Base-by-base conservation (phyloP, 176 grass and related monocot genomes). In the Juncus inflexus region DNA sequence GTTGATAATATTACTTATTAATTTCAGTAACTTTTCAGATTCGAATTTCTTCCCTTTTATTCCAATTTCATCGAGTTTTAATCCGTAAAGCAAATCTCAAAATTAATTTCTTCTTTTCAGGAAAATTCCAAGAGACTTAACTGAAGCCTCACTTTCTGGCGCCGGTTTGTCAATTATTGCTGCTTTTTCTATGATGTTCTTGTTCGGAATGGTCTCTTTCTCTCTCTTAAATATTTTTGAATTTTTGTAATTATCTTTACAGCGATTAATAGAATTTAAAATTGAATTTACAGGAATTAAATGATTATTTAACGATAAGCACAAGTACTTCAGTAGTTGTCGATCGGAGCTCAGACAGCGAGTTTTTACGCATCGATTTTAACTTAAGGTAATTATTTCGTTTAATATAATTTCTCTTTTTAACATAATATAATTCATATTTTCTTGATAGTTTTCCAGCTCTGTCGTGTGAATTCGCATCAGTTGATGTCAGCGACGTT, bases 121-220 rank as follows among this genome's bases (percentile, higher is more conserved):
- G 80, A 99, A 99, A 86, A 90, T 99, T 62, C 94, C 94, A 11
- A 76, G 94, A 77, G 94, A 99, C 74, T 99, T 99, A 77, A 99
- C 88, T 0, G 94, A 99, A 72, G 88, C 88, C 66, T 99, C 94
- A 65, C 75, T 99, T 73, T 86, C 88, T 61, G 94, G 85, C 6
- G 88, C 88, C 74, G 94, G 94, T 57, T 81, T 99, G 52, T 99
- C 94, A 52, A 84, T 99, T 37, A 12, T 90, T 65, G 85, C 88
- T 66, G 88, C 94, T 66, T 72, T 99, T 19, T 52, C 45, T 66
- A 99, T 99, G 67, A 66, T 92, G 80, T 82, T 99, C 74, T 76
- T 99, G 68, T 90, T 99, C 75, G 94, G 94, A 90, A 99, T 99
- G 94, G 94, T 99, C 3, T 4, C 64, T 74, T 12, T 43, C 51